Evolutionary conservation across 306 rosid genomes (phyloP).

Genomic region (Prunus armeniaca): DNA sequence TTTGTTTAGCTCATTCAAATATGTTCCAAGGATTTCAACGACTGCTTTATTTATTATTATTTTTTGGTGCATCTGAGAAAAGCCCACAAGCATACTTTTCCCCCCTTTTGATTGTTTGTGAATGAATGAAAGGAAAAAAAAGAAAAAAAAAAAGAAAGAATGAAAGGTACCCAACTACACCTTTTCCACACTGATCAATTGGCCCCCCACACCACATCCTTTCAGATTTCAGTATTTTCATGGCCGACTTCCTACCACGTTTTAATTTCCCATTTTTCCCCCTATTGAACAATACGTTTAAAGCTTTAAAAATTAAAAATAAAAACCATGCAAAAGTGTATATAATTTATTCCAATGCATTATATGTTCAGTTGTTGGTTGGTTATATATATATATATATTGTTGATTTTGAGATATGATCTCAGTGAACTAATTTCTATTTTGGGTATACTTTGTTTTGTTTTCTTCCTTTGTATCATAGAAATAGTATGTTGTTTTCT

Average conservation of each 20-base stretch:
- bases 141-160: neutral
- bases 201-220: neutral
- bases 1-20: conserved; percentile 27
- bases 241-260: conserved; percentile 22
- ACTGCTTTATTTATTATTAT: neutral
- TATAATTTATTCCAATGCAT: too few species aligned
- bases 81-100: neutral
- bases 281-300: neutral
- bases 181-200: conserved; percentile 9
- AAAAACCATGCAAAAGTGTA: neutral
- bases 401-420: neutral
- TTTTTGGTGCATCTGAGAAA: neutral
- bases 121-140: neutral
- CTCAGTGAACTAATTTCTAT: neutral
- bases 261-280: neutral
- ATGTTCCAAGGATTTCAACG: conserved; percentile 23
- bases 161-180: neutral
- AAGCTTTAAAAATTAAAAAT: neutral
- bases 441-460: neutral
- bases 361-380: neutral
- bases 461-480: neutral
- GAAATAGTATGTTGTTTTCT: neutral
- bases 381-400: too few species aligned
- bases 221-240: neutral
- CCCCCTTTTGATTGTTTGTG: neutral